Evolutionary conservation across 2,329 filamentous ascomycete genomes (phyloP).

Genomic region (Calonectria multiphialidica): DNA sequence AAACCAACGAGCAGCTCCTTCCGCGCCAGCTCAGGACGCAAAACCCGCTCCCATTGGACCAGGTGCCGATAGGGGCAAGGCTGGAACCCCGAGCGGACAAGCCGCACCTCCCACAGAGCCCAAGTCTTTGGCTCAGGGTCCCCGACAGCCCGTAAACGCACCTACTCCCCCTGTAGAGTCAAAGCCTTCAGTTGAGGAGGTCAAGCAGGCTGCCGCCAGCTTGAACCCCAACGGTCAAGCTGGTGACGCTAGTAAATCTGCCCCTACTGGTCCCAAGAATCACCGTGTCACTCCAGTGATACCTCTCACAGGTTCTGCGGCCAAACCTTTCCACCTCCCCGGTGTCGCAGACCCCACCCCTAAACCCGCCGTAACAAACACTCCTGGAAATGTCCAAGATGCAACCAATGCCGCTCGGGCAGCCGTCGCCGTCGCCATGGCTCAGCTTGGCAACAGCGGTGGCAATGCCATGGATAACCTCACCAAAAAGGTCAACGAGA

Average conservation of each 20-base stretch:
- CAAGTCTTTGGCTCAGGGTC: slow-evolving; percentile 63
- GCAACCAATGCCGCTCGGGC: slow-evolving; percentile 81
- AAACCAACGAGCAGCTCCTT: slow-evolving; percentile 65
- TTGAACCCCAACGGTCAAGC: slow-evolving; percentile 53
- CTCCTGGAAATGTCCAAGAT: slow-evolving; percentile 64
- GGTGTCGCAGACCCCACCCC: slow-evolving; percentile 47
- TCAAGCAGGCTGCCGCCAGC: slow-evolving; percentile 59
- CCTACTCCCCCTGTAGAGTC: slow-evolving; percentile 76
- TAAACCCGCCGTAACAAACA: slow-evolving; percentile 52
- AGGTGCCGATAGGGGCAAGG: slow-evolving; percentile 61
- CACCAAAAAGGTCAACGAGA: slow-evolving; percentile 80
- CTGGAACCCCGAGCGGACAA: slow-evolving; percentile 59
- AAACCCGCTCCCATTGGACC: slow-evolving; percentile 67
- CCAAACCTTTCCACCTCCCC: slow-evolving; percentile 54
- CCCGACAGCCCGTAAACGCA: slow-evolving; percentile 60
- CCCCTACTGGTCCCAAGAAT: slow-evolving; percentile 62
- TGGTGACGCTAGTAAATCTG: slow-evolving; percentile 50
- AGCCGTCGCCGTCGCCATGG: slow-evolving; percentile 85
- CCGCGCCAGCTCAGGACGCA: slow-evolving; percentile 51
- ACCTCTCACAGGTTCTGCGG: slow-evolving; percentile 66
- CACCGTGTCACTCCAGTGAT: slow-evolving; percentile 74
- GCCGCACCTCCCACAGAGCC: slow-evolving; percentile 63
- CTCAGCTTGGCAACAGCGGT: slow-evolving; percentile 68
- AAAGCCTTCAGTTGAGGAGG: slow-evolving; percentile 68
- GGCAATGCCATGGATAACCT: slow-evolving; percentile 75